These are phyloP conservation scores for Beverwykella pulmonaria DNA, from an alignment of 495 filamentous ascomycete genomes.

Conservation along the genomic window DNA sequence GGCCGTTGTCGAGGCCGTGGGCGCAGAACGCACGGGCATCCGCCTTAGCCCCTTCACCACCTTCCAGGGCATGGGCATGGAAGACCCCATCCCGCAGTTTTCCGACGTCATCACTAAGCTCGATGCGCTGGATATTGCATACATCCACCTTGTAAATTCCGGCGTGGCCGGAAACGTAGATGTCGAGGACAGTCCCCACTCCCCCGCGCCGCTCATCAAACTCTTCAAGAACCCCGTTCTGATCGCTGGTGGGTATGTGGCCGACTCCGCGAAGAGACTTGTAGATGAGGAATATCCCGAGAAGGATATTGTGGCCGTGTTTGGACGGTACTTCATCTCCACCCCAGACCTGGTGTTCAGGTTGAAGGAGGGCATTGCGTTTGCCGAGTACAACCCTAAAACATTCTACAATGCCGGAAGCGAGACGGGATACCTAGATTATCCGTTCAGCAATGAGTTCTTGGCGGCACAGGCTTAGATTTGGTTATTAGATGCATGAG, in stretches of 20 bases:
- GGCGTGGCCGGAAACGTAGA: constrained; percentile 54
- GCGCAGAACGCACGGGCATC: constrained; percentile 63
- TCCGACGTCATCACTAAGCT: constrained; percentile 57
- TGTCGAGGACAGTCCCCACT: constrained; percentile 47
- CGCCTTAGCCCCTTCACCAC: constrained; percentile 65
- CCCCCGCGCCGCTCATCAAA: constrained; percentile 57
- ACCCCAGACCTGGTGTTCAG: constrained; percentile 73
- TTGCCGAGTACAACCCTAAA: constrained; percentile 59
- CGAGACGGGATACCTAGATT: constrained; percentile 66
- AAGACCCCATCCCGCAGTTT: constrained; percentile 65
- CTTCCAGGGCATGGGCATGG: constrained; percentile 73
- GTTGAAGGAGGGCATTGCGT: constrained; percentile 57
- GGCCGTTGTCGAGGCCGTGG: constrained; percentile 66
- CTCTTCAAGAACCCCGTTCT: constrained; percentile 60
- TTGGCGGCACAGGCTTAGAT: constrained; percentile 3
- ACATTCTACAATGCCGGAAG: constrained; percentile 61
- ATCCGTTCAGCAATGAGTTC: constrained; percentile 62
- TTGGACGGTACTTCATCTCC: constrained; percentile 68
- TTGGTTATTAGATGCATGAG: background rate
- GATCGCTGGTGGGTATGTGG: constrained; percentile 61
- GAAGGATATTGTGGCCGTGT: constrained; percentile 54
- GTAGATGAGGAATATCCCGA: constrained; percentile 59
- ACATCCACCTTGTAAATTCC: constrained; percentile 65
- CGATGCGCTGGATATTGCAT: constrained; percentile 62
- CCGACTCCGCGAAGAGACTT: constrained; percentile 52